phyloP scores from a whole-genome alignment of 495 filamentous ascomycete genomes.

The Durotheca rogersii region DNA sequence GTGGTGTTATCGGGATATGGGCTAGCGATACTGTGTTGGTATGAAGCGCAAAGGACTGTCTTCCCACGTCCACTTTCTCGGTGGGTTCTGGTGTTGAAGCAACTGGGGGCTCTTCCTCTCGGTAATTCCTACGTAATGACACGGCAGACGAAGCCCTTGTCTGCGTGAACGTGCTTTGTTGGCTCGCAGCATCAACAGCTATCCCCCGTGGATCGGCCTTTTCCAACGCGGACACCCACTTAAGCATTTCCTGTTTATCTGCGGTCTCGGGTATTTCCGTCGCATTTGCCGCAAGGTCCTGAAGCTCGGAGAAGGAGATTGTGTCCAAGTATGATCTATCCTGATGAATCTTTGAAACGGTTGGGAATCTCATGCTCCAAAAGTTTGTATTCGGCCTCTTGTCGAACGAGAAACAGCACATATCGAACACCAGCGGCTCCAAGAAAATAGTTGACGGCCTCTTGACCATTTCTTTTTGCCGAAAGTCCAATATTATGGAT shows the following conservation, averaged over 20 bases:
- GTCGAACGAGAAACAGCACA: conserved; percentile 51
- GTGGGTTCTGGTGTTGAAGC: not conserved
- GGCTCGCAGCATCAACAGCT: conserved; percentile 33
- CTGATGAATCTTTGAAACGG: conserved; percentile 49
- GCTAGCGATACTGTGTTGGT: not conserved
- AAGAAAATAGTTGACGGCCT: conserved; percentile 41
- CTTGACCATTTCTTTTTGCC: conserved; percentile 20
- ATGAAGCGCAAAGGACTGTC: not conserved
- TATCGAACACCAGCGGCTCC: conserved; percentile 46
- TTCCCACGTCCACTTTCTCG: not conserved
- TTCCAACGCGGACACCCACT: conserved; percentile 58
- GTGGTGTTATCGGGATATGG: not conserved
- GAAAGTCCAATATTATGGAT: conserved; percentile 37
- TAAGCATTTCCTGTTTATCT: conserved; percentile 51
- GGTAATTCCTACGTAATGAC: not conserved
- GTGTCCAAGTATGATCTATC: conserved; percentile 47
- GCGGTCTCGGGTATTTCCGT: conserved; percentile 36
- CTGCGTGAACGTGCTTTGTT: conserved; percentile 26
- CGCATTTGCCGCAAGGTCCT: conserved; percentile 43
- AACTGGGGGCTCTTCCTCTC: not conserved
- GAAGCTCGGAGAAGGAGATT: conserved; percentile 46
- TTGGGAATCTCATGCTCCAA: conserved; percentile 50
- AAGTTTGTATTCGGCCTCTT: conserved; percentile 45
- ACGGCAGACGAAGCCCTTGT: not conserved
- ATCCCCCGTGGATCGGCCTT: conserved; percentile 42